Evolutionary conservation across 2,329 filamentous ascomycete species (phyloP), one percentile per base, ranked within the genome.

Genomic region (Thielaviopsis punctulata): DNA sequence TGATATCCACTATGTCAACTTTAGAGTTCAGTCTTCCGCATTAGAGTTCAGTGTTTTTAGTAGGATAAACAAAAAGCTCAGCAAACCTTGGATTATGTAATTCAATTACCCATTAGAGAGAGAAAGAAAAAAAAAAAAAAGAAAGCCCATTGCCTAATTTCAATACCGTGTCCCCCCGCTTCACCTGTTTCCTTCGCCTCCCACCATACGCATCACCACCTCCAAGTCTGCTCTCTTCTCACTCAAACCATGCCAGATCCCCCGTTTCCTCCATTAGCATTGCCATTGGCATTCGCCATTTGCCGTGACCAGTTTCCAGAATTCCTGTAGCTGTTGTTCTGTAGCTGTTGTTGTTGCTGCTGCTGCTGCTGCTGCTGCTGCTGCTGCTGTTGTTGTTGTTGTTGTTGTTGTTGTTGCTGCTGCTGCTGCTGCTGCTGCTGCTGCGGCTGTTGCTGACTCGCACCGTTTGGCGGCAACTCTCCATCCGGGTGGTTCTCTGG

Each of bases 261-360:
- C 55, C 75, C 73, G 45, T 72, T 64, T 23, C 70, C 69, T 21
- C 71, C 68, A 56, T 68, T 36, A 3, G 53, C 19, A 33, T 52
- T 52, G 3, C n/a, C n/a, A n/a, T n/a, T n/a, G n/a, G 48, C 72
- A 55, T 55, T 52, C 2, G 30, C 30, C 30, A 36, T 36, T 22
- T 52, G 45, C 47, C 71, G 71, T 24, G 67, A 69, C 69, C 70
- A 76, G 36, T 50, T 53, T 19, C 66, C 73, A 18, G 75, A 79
- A 60, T 76, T 77, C 30, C 76, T 70, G 73, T 75, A 79, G 55
- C 78, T 73, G 52, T 71, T 68, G 45, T 70, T 70, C 18, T 12
- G 13, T 4, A 7, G 30, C n/a, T n/a, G n/a, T n/a, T n/a, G n/a
- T n/a, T n/a, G n/a, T n/a, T n/a, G n/a, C 15, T 47, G 39, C 21